These are phyloP conservation scores for Backusella psychrophila DNA, from an alignment of 192 early-diverging fungal genomes.

Conservation along the genomic window DNA sequence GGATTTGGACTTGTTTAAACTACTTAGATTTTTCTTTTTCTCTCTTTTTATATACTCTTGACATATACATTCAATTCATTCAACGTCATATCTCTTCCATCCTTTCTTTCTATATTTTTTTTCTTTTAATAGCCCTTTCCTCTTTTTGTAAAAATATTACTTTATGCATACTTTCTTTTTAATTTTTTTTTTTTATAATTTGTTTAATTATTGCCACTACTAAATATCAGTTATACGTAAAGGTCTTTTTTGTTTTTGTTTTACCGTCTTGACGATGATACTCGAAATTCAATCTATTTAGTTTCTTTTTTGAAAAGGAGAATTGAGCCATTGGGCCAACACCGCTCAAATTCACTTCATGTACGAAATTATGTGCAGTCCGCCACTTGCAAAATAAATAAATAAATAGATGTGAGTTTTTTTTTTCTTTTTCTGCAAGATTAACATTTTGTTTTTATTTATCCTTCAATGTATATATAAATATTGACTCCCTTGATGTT, in stretches of 20 bases:
- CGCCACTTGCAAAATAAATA: neutral
- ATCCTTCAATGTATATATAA: neutral
- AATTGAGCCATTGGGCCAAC: no score
- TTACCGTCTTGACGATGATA: neutral
- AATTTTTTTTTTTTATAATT: neutral
- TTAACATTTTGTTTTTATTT: neutral
- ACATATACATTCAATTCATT: neutral
- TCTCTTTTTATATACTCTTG: neutral
- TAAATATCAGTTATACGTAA: neutral
- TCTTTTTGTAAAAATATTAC: neutral
- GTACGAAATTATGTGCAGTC: neutral
- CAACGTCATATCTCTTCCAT: neutral
- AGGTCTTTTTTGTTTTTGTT: neutral
- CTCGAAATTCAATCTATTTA: no score
- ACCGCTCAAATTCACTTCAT: no score
- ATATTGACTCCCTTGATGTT: neutral
- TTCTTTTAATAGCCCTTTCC: no score
- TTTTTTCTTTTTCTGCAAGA: neutral
- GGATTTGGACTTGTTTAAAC: constrained; percentile 91
- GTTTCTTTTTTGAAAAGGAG: neutral
- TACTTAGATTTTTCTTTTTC: neutral
- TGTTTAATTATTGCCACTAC: neutral
- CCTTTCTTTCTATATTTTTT: no score
- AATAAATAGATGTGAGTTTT: neutral
- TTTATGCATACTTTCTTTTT: neutral